Conservation (phyloP, 1,284 basidiomycete genomes). For the Apiotrichum montevideense region DNA sequence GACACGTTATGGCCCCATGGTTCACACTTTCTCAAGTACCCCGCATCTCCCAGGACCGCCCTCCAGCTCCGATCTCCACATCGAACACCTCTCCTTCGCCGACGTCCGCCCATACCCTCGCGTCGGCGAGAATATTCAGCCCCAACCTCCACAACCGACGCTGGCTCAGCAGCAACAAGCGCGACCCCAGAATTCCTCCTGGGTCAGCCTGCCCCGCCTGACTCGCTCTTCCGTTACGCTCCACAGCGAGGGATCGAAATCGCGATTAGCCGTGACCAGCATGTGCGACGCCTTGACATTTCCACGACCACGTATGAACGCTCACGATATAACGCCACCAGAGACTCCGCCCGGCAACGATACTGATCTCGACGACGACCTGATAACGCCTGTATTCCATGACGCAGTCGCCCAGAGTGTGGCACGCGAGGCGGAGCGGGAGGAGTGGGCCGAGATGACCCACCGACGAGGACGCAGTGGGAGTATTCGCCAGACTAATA, state of each 20-base stretch:
- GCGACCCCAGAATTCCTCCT: neutral
- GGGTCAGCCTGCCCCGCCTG: neutral
- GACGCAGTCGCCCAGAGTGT: conserved; percentile 7
- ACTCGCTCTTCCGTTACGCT: conserved; percentile 6
- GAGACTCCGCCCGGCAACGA: conserved; percentile 17
- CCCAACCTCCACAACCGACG: neutral
- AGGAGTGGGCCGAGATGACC: conserved; percentile 15
- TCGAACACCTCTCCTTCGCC: neutral
- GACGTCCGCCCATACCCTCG: conserved; percentile 8
- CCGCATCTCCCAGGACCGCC: neutral
- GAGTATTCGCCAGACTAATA: conserved; percentile 1
- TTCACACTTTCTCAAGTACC: conserved; percentile 3
- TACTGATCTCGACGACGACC: neutral
- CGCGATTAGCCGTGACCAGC: conserved; percentile 16
- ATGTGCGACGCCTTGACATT: conserved; percentile 38
- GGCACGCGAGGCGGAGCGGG: conserved; percentile 15
- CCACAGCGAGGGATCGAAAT: conserved; percentile 17
- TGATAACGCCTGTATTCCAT: conserved; percentile 1
- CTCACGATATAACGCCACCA: conserved; percentile 38
- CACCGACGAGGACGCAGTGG: conserved; percentile 1
- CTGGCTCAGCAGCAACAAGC: neutral
- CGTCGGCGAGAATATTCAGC: conserved; percentile 4
- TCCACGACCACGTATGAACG: conserved; percentile 33
- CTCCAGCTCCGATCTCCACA: neutral
- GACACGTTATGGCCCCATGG: conserved; percentile 8